These are phyloP conservation scores for Neostapfia colusana DNA, from an alignment of 176 grass and related monocot species.

Conservation along the genomic window DNA sequence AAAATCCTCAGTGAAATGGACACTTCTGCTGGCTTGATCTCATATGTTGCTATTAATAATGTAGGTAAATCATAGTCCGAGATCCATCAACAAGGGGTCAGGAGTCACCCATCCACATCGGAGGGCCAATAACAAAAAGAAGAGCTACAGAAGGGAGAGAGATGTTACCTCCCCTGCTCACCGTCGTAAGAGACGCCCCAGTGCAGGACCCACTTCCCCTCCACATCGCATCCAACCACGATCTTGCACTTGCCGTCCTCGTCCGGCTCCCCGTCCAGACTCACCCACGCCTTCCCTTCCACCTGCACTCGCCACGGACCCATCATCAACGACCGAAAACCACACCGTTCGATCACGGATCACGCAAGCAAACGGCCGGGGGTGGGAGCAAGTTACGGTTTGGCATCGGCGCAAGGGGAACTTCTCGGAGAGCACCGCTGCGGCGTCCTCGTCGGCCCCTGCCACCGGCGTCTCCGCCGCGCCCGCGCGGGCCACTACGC, in stretches of 20 bases:
- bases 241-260: slow-evolving; percentile 59
- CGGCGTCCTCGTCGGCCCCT: not conserved
- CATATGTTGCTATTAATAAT: not conserved
- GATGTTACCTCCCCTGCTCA: slow-evolving; percentile 52
- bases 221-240: slow-evolving; percentile 64
- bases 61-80: not conserved
- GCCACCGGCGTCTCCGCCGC: slow-evolving; percentile 44
- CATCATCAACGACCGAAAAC: slow-evolving; percentile 7
- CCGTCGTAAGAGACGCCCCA: slow-evolving; percentile 82
- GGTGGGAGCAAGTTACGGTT: slow-evolving; percentile 39
- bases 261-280: slow-evolving; percentile 57
- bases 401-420: slow-evolving; percentile 54
- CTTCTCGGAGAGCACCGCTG: slow-evolving; percentile 56
- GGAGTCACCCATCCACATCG: not conserved
- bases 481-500: slow-evolving; percentile 40
- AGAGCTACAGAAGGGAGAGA: not conserved
- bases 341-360: slow-evolving; percentile 9
- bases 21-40: slow-evolving; percentile 1
- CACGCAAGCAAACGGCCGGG: not conserved
- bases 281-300: slow-evolving; percentile 77
- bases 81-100: slow-evolving; percentile 4
- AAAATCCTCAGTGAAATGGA: not conserved
- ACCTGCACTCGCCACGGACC: slow-evolving; percentile 42
- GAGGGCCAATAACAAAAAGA: not conserved
- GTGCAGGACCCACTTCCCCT: slow-evolving; percentile 79